Conservation (phyloP, 208 protist genomes). For the Trypanosoma avium region DNA sequence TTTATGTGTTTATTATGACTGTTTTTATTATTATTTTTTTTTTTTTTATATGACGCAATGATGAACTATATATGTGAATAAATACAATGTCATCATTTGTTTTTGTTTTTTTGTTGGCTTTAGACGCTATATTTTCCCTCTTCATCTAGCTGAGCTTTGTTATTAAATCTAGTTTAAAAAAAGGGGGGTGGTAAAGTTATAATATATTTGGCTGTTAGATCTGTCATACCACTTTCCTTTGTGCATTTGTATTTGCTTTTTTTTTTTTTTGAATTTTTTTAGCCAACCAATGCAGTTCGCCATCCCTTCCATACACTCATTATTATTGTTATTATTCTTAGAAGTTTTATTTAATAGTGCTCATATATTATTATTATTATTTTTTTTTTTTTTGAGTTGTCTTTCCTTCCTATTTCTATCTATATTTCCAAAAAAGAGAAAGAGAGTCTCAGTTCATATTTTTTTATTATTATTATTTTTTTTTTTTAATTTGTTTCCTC, state of each 20-base stretch:
- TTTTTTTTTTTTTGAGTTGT: not conserved
- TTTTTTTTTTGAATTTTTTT: not conserved
- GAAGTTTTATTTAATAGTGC: not conserved
- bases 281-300: too few species aligned
- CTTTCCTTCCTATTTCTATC: not conserved
- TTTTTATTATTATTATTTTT: constrained; percentile 10
- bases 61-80: too few species aligned
- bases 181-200: too few species aligned
- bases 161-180: too few species aligned
- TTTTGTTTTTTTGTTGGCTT: too few species aligned
- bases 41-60: not conserved
- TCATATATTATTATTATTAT: not conserved
- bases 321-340: not conserved
- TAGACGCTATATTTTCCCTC: too few species aligned
- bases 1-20: not conserved
- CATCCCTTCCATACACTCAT: too few species aligned
- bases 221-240: too few species aligned
- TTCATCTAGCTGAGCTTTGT: too few species aligned
- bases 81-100: too few species aligned
- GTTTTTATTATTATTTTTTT: not conserved
- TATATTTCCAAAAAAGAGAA: not conserved
- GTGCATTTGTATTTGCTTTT: too few species aligned
- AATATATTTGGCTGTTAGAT: too few species aligned
- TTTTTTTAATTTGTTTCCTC: not conserved
- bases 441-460: not conserved